phyloP scores from a whole-genome alignment of 2,329 filamentous ascomycete species.

The Fusarium decemcellulare region DNA sequence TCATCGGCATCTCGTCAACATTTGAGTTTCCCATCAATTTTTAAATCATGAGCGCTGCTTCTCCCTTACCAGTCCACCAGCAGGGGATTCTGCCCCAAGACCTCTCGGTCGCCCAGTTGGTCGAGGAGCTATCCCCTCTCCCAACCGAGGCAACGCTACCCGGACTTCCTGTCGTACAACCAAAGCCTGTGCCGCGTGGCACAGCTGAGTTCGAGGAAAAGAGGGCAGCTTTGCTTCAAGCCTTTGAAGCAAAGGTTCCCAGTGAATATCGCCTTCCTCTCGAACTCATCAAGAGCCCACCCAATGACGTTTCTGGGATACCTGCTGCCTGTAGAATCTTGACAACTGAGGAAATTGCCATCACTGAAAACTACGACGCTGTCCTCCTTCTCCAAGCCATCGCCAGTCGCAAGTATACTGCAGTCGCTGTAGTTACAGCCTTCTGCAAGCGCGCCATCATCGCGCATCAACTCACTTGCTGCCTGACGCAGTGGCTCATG shows the following conservation, averaged over 20 bases:
- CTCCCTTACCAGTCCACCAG: neutral
- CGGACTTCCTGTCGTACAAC: neutral
- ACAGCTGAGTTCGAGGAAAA: slow-evolving; percentile 44
- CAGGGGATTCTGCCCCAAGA: neutral
- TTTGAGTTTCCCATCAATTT: neutral
- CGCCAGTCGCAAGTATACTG: neutral
- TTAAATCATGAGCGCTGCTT: neutral
- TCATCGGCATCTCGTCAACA: neutral
- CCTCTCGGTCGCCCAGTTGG: neutral
- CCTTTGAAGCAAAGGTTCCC: slow-evolving; percentile 53
- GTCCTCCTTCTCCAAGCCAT: neutral
- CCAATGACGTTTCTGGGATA: neutral
- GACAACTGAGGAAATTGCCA: neutral
- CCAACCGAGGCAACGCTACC: too few species aligned
- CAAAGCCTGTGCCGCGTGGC: slow-evolving; percentile 21
- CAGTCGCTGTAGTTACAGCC: neutral
- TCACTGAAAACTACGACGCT: neutral
- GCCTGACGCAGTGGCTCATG: slow-evolving; percentile 8
- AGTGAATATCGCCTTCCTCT: slow-evolving; percentile 46
- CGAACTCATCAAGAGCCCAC: slow-evolving; percentile 16
- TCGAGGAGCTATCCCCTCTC: too few species aligned
- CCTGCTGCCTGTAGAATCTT: neutral
- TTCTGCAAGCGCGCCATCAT: neutral
- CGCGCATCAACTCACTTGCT: neutral
- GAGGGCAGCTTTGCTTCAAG: slow-evolving; percentile 44